These are phyloP conservation scores for Synchytrium microbalum DNA, from an alignment of 371 early-diverging fungal species.

Conservation along the genomic window DNA sequence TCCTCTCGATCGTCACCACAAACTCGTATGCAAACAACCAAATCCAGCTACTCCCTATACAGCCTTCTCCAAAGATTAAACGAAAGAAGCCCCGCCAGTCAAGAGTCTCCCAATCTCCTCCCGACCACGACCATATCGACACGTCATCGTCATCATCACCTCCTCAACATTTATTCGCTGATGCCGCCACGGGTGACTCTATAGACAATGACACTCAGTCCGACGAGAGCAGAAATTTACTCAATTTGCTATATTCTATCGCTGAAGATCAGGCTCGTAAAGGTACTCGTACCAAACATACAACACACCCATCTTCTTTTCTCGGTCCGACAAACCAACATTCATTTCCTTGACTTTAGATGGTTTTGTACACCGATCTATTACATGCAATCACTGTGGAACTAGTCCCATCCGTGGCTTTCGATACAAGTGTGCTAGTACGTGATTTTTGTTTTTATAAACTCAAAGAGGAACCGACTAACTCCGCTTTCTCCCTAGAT, in stretches of 20 bases:
- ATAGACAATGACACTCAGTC: too few relatives aligned
- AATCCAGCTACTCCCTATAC: too few relatives aligned
- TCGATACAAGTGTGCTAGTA: slow-evolving; percentile 69
- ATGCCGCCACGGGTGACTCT: too few relatives aligned
- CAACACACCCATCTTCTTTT: slow-evolving; percentile 5
- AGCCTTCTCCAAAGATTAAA: too few relatives aligned
- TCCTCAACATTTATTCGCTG: too few relatives aligned
- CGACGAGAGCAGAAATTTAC: slow-evolving; percentile 42
- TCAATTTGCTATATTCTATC: slow-evolving; percentile 73
- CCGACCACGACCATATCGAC: too few relatives aligned
- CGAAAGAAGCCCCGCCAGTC: too few relatives aligned
- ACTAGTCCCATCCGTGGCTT: slow-evolving; percentile 80
- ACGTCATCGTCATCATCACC: too few relatives aligned
- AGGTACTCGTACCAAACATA: slow-evolving; percentile 40
- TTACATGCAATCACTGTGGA: slow-evolving; percentile 86
- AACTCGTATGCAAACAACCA: too few relatives aligned
- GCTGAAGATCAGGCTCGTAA: slow-evolving; percentile 82
- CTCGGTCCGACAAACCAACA: background rate
- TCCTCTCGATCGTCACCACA: too few relatives aligned
- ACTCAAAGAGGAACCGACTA: background rate
- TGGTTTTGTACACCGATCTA: slow-evolving; percentile 78
- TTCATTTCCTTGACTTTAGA: slow-evolving; percentile 31
- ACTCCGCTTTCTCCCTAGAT: slow-evolving; percentile 41
- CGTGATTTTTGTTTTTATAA: background rate
- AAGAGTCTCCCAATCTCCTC: too few relatives aligned